Base-by-base conservation (phyloP, 1,139 yeast species). In the Hemisphaericaspora xylanilytica region DNA sequence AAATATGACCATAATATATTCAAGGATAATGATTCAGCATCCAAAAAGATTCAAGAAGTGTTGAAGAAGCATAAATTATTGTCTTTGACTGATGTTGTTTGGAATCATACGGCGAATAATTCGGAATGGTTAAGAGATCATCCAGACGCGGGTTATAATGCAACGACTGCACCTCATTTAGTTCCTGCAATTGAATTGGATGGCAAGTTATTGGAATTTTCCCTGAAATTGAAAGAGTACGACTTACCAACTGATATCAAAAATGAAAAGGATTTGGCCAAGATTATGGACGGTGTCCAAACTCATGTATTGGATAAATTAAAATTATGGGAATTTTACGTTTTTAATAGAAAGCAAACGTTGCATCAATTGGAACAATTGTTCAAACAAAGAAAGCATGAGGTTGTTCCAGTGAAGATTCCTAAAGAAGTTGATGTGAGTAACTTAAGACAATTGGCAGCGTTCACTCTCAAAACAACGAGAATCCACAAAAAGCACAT, bases 21-120 rank as follows among this genome's bases (percentile, higher is more conserved):
- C 56, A 64, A 73, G 22, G 46, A 64, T 15, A 65, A 65, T 35
- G 61, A 63, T 1, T 42, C 53, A 12, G 76, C 73, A 1, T 44
- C 48, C 3, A 33, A 48, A 13, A 50, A 59, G 33, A 52, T 70
- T 16, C 43, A 51, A n/a, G 41, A 52, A 3, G 63, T 85, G 54
- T 80, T 81, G 51, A 53, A 65, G 18, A 67, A 82, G 24, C 71
- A 84, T 50, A 75, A 77, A 3, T 71, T 90, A 45, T 67, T 92
- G 38, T 75, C 96, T 1, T 68, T 92, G 63, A 88, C 96, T 1
- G 98, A 92, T 62, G 84, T 92, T 33, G 97, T 92, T 2, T 81
- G 89, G 73, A 92, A 92, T 58, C 98, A 92, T 57, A 92, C 97
- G 0, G 96, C 97, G 2, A 75, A 86, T 56, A 87, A 92, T 59